Percentiles rank a stretch among this genome's conserved stretches.
phyloP scores from a whole-genome alignment of 2,329 filamentous ascomycete genomes.

The Colletotrichum orbiculare region DNA sequence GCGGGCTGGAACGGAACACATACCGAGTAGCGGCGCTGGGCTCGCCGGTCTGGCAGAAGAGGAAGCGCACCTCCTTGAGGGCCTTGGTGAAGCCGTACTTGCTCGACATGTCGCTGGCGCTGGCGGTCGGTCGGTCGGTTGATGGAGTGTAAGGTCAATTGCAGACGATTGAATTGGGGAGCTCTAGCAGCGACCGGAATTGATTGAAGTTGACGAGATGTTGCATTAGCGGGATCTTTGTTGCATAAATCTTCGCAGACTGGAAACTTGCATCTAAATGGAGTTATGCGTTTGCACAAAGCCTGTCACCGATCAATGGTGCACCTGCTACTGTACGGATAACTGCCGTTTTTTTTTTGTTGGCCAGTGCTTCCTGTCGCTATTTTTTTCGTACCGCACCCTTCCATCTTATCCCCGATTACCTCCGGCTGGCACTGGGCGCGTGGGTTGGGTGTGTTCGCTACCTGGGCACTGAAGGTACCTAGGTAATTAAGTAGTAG shows the following conservation, averaged over 20 bases:
- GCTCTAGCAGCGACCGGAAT: slow-evolving; percentile 25
- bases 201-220: slow-evolving; percentile 35
- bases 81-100: slow-evolving; percentile 92
- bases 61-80: slow-evolving; percentile 95
- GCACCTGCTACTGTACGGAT: no score
- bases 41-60: slow-evolving; percentile 95
- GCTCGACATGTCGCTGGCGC: slow-evolving; percentile 71
- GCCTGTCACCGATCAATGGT: neutral
- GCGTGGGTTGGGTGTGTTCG: no score
- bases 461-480: no score
- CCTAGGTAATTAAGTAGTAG: neutral
- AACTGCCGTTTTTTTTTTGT: neutral
- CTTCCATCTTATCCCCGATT: slow-evolving; percentile 29
- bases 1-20: slow-evolving; percentile 39
- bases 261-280: neutral
- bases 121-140: slow-evolving; percentile 5
- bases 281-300: slow-evolving; percentile 14
- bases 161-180: slow-evolving; percentile 32
- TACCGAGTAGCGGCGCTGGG: slow-evolving; percentile 91
- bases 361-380: slow-evolving; percentile 9
- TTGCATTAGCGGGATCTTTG: neutral
- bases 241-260: slow-evolving; percentile 11
- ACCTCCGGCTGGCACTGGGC: slow-evolving; percentile 19
- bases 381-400: slow-evolving; percentile 8
- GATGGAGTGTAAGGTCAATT: slow-evolving; percentile 38